A percentile compares a stretch with the other conserved stretches of the same genome.
phyloP scores from a whole-genome alignment of 345 rosid genomes.

The Hibiscus trionum region DNA sequence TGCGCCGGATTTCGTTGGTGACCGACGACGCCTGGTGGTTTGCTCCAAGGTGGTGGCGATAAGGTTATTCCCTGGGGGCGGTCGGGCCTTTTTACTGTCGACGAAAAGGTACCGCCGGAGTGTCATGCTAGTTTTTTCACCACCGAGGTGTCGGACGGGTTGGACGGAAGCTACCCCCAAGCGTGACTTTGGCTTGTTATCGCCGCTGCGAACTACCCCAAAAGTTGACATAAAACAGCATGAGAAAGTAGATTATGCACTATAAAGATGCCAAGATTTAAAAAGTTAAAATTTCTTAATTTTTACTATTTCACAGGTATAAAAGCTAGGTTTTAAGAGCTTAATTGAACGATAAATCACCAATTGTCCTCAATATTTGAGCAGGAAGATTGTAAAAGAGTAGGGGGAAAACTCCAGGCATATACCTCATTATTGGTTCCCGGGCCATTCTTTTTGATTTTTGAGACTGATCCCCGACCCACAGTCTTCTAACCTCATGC shows the following conservation, averaged over 20 bases:
- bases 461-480: conserved; percentile 31
- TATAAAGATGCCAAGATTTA: neutral
- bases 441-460: conserved; percentile 16
- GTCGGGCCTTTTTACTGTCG: too few species aligned
- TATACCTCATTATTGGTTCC: conserved; percentile 37
- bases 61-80: too few species aligned
- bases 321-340: neutral
- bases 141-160: too few species aligned
- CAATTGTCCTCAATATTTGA: neutral
- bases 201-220: too few species aligned
- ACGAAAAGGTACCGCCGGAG: too few species aligned
- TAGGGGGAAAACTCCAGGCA: neutral
- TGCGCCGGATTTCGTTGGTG: too few species aligned
- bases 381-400: neutral
- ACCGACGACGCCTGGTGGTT: too few species aligned
- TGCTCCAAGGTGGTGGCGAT: too few species aligned
- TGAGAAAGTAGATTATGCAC: neutral
- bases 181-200: too few species aligned
- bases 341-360: neutral
- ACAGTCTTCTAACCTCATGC: conserved; percentile 28
- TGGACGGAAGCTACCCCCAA: too few species aligned
- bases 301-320: neutral
- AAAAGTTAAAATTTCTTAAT: neutral
- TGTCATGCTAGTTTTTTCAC: too few species aligned
- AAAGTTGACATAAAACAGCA: neutral